Conservation (phyloP, 2,329 filamentous ascomycete genomes). For the Fusarium subtropicale region DNA sequence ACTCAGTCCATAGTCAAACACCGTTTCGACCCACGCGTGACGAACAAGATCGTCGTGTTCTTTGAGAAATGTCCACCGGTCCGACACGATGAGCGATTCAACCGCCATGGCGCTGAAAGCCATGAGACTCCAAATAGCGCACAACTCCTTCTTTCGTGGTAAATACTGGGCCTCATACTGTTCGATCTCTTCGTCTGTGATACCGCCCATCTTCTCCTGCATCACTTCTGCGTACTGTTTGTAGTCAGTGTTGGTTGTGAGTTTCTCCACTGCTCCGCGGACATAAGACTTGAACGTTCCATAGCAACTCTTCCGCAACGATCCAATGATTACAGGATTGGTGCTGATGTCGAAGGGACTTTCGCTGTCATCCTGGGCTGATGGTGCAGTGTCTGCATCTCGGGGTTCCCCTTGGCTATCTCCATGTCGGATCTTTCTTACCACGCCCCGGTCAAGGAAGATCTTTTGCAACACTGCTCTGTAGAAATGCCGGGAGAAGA, state of each 20-base stretch:
- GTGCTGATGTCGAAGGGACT: conserved; percentile 69
- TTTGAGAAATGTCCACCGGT: conserved; percentile 87
- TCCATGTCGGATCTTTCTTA: conserved; percentile 68
- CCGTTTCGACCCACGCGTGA: conserved; percentile 89
- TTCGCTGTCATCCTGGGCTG: conserved; percentile 41
- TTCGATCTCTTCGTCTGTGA: conserved; percentile 81
- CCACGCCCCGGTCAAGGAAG: conserved; percentile 86
- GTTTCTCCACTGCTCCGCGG: conserved; percentile 81
- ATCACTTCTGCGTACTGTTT: conserved; percentile 71
- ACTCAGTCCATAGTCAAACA: conserved; percentile 88
- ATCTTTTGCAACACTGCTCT: conserved; percentile 90
- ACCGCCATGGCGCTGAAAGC: conserved; percentile 91
- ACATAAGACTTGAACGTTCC: conserved; percentile 80
- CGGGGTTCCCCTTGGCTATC: conserved; percentile 45
- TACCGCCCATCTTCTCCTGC: conserved; percentile 69
- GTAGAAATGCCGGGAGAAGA: conserved; percentile 95
- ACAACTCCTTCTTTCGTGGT: conserved; percentile 80
- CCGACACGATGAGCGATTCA: conserved; percentile 89
- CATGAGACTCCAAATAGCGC: conserved; percentile 94
- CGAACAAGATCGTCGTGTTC: conserved; percentile 79
- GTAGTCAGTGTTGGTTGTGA: conserved; percentile 69
- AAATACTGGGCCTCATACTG: conserved; percentile 74
- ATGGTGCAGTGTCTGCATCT: conserved; percentile 17
- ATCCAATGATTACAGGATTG: conserved; percentile 87
- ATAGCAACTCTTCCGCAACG: conserved; percentile 84